Evolutionary conservation across 1,284 basidiomycete species (phyloP), one percentile per base, ranked within the genome.

Genomic region (Exobasidium rhododendri): DNA sequence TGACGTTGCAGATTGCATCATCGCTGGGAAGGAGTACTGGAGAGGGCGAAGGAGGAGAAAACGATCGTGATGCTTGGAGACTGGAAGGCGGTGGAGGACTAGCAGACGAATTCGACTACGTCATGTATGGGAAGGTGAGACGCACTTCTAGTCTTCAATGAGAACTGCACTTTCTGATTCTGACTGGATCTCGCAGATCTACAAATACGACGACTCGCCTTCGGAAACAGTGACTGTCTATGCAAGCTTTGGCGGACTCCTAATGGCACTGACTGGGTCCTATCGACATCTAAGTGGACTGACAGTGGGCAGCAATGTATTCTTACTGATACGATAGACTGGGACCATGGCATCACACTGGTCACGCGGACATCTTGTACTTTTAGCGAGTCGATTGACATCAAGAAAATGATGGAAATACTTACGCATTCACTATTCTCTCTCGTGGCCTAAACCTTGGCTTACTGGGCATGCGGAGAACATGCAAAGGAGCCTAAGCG

Each of bases 101-200:
- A 31, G 94, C 97, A 67, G 91, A 93, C 65, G 94, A 97, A 71
- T 98, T 92, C 75, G 94, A 97, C 79, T 98, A 98, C 83, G 94
- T 98, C 68, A 97, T 97, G 94, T 93, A 92, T 80, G 94, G 94
- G 49, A 97, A 96, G 87, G 91, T 93, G 70, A 70, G 87, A n/a
- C n/a, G n/a, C n/a, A 64, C 29, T 64, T 22, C 28, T 52, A 7
- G 1, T n/a, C n/a, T n/a, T n/a, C n/a, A n/a, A n/a, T n/a, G n/a
- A 6, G 61, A 26, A 17, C 5, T 46, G 6, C 35, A 4, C 13
- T 40, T 7, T 20, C 53, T 50, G 56, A 22, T 31, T 56, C 44
- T 59, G 55, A 35, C 53, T 59, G 17, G 14, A 7, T 40, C 35
- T 17, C 61, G 3, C 65, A 94, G 92, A 89, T 98, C 52, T 98